Evolutionary conservation across 495 filamentous ascomycete genomes (phyloP).

Genomic region (Hyaloscypha finlandica): DNA sequence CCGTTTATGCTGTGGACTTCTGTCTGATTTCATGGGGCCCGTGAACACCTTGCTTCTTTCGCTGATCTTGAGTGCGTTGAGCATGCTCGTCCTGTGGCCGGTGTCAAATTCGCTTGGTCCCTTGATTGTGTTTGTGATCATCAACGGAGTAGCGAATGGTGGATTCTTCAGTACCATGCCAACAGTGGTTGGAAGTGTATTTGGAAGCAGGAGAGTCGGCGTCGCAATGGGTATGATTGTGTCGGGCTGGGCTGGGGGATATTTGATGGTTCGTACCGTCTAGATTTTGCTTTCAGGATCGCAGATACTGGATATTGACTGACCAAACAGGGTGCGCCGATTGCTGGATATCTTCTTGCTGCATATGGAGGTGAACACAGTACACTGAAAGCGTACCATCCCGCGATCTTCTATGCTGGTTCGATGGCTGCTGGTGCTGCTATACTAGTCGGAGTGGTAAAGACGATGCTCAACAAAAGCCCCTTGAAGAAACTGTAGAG

Average conservation of each 20-base stretch:
- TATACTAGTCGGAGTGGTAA: conserved; percentile 31
- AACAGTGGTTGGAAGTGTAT: conserved; percentile 59
- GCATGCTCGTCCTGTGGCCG: conserved; percentile 64
- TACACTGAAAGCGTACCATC: conserved; percentile 52
- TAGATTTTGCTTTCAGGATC: background rate
- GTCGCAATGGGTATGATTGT: conserved; percentile 64
- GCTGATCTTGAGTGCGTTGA: conserved; percentile 53
- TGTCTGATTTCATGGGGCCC: conserved; percentile 65
- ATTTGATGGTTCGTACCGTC: conserved; percentile 49
- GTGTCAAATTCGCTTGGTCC: conserved; percentile 63
- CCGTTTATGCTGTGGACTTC: conserved; percentile 66
- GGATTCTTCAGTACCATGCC: conserved; percentile 72
- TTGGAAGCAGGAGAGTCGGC: conserved; percentile 53
- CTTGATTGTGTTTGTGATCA: conserved; percentile 67
- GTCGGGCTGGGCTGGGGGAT: conserved; percentile 60
- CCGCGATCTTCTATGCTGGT: conserved; percentile 61
- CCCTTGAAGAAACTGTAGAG: conserved; percentile 37
- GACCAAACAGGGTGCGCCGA: conserved; percentile 50
- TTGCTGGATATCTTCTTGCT: conserved; percentile 58
- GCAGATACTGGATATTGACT: background rate
- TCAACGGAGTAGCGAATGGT: conserved; percentile 68
- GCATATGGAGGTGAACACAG: conserved; percentile 50
- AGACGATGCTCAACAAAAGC: conserved; percentile 34
- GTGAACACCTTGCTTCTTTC: conserved; percentile 54
- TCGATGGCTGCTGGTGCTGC: conserved; percentile 39